These are phyloP conservation scores for Phytophthora hybrid DNA, from an alignment of 352 stramenopile genomes.

Conservation along the genomic window DNA sequence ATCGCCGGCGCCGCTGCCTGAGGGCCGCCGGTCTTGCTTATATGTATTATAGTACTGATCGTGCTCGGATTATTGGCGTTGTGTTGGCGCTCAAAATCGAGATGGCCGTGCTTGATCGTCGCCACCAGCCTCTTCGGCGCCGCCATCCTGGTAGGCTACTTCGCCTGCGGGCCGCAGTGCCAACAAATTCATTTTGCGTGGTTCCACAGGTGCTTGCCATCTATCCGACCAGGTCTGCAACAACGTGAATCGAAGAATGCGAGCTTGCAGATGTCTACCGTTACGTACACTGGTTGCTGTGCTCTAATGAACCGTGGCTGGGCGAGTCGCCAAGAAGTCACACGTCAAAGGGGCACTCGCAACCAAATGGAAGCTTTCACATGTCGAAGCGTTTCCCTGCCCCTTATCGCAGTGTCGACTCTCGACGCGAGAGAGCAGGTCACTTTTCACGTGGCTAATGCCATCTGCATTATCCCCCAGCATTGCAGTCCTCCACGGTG, in stretches of 20 bases:
- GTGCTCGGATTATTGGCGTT: too few species aligned
- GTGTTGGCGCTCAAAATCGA: too few species aligned
- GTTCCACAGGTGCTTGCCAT: not conserved
- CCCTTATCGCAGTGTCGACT: slow-evolving; percentile 21
- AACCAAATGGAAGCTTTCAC: slow-evolving; percentile 4
- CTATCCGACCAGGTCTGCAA: not conserved
- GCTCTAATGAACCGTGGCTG: not conserved
- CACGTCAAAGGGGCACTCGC: slow-evolving; percentile 1
- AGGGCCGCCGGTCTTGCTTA: too few species aligned
- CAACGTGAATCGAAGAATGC: not conserved
- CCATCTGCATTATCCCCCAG: slow-evolving; percentile 26
- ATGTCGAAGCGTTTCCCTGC: slow-evolving; percentile 9
- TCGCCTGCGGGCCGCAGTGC: too few species aligned
- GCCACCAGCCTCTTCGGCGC: too few species aligned
- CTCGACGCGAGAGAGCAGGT: slow-evolving; percentile 23
- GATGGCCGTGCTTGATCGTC: too few species aligned
- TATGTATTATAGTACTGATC: too few species aligned
- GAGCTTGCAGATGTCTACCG: slow-evolving; percentile 17
- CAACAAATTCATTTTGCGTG: too few species aligned
- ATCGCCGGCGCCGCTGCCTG: slow-evolving; percentile 50
- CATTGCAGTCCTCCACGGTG: slow-evolving; percentile 23
- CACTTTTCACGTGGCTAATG: slow-evolving; percentile 10
- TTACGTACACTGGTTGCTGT: slow-evolving; percentile 1
- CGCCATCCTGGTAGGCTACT: too few species aligned
- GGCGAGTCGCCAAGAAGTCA: not conserved